phyloP scores from a whole-genome alignment of 1,284 basidiomycete genomes.

The Apiotrichum brassicae region DNA sequence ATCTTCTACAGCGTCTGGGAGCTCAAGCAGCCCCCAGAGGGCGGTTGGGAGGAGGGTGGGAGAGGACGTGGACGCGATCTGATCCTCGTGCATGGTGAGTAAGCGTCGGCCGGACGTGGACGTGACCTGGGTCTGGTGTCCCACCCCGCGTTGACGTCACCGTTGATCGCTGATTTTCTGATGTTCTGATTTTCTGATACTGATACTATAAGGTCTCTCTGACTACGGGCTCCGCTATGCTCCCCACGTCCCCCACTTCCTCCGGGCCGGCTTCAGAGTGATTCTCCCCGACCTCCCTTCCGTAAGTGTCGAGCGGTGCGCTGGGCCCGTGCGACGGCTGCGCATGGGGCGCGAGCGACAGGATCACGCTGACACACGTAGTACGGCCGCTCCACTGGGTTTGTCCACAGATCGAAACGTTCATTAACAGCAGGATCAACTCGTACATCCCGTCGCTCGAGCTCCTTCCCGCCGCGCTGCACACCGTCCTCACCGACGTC shows the following conservation, averaged over 20 bases:
- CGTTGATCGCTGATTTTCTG: too few species aligned
- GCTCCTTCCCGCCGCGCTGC: constrained; percentile 47
- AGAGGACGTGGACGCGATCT: constrained; percentile 39
- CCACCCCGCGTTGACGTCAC: too few species aligned
- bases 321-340: too few species aligned
- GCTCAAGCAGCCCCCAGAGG: constrained; percentile 31
- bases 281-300: constrained; percentile 51
- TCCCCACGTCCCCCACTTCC: constrained; percentile 47
- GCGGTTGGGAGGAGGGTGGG: constrained; percentile 39
- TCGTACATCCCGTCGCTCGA: constrained; percentile 47
- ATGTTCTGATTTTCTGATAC: too few species aligned
- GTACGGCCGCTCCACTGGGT: constrained; percentile 48
- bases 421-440: constrained; percentile 39
- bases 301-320: constrained; percentile 34
- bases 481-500: constrained; percentile 50
- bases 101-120: too few species aligned
- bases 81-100: constrained; percentile 45
- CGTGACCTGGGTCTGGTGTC: too few species aligned
- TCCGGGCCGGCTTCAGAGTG: constrained; percentile 50
- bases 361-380: constrained; percentile 11
- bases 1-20: constrained; percentile 46
- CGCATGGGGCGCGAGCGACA: too few species aligned
- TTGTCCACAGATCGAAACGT: neutral
- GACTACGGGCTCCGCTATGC: constrained; percentile 48
- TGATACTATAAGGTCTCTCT: constrained; percentile 35